Evolutionary conservation across 192 early-diverging fungal species (phyloP).

Genomic region (Linnemannia zychae): DNA sequence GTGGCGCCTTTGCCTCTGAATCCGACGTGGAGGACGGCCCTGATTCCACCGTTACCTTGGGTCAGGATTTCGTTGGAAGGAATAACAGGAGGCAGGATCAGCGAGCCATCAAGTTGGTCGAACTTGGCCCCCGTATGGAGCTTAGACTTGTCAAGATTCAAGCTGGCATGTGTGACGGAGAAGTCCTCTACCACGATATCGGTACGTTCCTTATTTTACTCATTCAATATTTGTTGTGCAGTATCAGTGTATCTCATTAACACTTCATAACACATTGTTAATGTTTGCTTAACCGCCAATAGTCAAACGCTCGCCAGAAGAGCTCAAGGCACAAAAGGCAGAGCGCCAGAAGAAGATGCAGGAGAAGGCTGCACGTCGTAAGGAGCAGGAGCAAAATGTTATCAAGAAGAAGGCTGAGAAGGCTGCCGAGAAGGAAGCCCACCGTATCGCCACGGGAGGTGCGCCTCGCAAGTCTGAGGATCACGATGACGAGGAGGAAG

Average conservation of each 20-base stretch:
- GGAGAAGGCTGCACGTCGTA: constrained; percentile 78
- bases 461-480: constrained; percentile 46
- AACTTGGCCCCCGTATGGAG: constrained; percentile 94
- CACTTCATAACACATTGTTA: background rate
- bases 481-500: constrained; percentile 41
- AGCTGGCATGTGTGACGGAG: constrained; percentile 89
- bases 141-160: constrained; percentile 91
- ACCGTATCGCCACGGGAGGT: constrained; percentile 62
- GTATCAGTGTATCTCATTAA: background rate
- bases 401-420: constrained; percentile 78
- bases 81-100: constrained; percentile 83
- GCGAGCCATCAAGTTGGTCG: constrained; percentile 86
- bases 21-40: constrained; percentile 94
- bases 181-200: constrained; percentile 92
- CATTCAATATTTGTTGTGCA: background rate
- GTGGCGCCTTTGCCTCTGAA: constrained; percentile 77
- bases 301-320: constrained; percentile 80
- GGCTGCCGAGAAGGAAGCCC: constrained; percentile 70
- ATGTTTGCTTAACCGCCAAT: constrained; percentile 3
- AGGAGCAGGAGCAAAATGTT: constrained; percentile 89
- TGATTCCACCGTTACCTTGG: constrained; percentile 86
- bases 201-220: constrained; percentile 61
- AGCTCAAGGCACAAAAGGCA: constrained; percentile 76
- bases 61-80: constrained; percentile 85
- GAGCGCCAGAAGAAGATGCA: constrained; percentile 71